Conservation (phyloP, 305 asterid species). For the Solanum hybrid region DNA sequence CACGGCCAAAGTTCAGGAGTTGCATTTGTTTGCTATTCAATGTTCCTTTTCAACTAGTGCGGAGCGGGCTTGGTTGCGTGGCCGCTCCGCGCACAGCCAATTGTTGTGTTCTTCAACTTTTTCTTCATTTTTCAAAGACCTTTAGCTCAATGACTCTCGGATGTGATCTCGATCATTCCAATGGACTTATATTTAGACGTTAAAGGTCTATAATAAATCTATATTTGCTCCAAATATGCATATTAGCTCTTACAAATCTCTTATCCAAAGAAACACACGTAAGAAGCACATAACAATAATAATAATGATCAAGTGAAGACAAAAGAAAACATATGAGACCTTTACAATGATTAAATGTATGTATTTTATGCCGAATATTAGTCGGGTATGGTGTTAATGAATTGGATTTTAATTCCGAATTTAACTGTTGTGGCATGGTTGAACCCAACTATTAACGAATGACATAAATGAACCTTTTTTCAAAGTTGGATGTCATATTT, state of each 20-base stretch:
- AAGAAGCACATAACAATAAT: neutral
- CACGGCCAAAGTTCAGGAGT: neutral
- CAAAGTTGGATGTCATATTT: neutral
- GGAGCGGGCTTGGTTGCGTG: neutral
- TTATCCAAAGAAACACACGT: neutral
- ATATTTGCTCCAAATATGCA: neutral
- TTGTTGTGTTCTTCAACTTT: neutral
- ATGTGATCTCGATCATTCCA: neutral
- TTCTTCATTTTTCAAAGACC: neutral
- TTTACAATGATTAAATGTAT: neutral
- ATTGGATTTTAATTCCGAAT: neutral
- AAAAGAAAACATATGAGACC: neutral
- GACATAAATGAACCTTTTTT: neutral
- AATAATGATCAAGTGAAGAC: neutral
- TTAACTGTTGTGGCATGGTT: neutral
- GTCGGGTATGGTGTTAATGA: neutral
- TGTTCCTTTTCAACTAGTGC: neutral
- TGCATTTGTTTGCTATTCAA: neutral
- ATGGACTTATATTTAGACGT: neutral
- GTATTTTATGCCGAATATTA: neutral
- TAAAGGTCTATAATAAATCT: neutral
- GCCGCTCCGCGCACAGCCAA: neutral
- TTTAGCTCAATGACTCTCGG: neutral
- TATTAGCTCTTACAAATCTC: neutral
- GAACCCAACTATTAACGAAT: neutral